Percentiles rank a stretch among this genome's conserved stretches.
phyloP scores from a whole-genome alignment of 1,284 basidiomycete species.

The Earliella scabrosa region DNA sequence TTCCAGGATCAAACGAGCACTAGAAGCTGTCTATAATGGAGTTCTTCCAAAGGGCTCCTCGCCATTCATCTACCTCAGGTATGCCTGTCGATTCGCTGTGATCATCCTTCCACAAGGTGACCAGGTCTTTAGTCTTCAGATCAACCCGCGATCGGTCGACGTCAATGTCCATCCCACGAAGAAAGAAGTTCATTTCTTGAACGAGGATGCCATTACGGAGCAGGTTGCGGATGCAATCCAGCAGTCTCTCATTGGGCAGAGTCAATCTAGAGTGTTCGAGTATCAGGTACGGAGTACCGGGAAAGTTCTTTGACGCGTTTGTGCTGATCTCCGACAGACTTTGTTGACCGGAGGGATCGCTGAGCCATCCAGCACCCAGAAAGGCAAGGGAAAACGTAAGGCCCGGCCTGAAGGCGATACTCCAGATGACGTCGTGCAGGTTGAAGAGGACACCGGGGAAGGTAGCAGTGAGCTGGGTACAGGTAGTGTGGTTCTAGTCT shows the following conservation, averaged over 20 bases:
- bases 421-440: constrained; percentile 27
- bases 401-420: constrained; percentile 41
- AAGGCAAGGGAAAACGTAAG: constrained; percentile 48
- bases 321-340: constrained; percentile 46
- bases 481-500: background rate
- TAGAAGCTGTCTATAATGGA: constrained; percentile 86
- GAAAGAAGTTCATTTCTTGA: constrained; percentile 93
- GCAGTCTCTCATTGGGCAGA: constrained; percentile 66
- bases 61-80: constrained; percentile 95
- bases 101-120: background rate
- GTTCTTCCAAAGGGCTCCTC: constrained; percentile 91
- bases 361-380: constrained; percentile 43
- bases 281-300: constrained; percentile 66
- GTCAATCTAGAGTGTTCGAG: constrained; percentile 75
- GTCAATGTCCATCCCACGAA: constrained; percentile 99
- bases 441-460: background rate
- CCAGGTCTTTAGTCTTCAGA: constrained; percentile 61
- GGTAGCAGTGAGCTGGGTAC: background rate
- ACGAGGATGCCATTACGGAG: constrained; percentile 90
- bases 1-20: constrained; percentile 81
- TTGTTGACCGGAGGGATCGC: constrained; percentile 58
- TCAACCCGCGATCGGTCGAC: constrained; percentile 90
- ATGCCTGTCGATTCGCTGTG: constrained; percentile 2
- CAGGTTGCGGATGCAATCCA: constrained; percentile 79
- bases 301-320: background rate